Conservation (phyloP, 495 filamentous ascomycete genomes). For the Xylaria venustula region DNA sequence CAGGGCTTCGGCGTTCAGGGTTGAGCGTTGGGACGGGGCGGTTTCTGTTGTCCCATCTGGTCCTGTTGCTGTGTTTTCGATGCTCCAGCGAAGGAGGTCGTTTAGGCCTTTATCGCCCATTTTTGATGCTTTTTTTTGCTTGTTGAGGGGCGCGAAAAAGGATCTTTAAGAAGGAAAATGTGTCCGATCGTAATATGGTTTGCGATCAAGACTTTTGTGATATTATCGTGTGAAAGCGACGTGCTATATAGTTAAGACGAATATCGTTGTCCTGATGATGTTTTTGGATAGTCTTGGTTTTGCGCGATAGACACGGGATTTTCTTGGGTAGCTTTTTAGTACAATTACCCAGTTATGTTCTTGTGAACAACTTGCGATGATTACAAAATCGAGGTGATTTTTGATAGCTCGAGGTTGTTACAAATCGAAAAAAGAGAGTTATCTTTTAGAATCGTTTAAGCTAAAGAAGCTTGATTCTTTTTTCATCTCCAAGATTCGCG, state of each 20-base stretch:
- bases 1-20: conserved; percentile 64
- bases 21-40: conserved; percentile 29
- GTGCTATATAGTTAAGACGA: too few species aligned
- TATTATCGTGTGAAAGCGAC: too few species aligned
- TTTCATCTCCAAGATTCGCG: conserved; percentile 31
- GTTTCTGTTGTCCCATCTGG: conserved; percentile 40
- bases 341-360: too few species aligned
- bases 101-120: conserved; percentile 44
- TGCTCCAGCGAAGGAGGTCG: conserved; percentile 89
- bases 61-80: conserved; percentile 66
- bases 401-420: background rate
- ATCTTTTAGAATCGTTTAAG: background rate
- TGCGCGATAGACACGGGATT: too few species aligned
- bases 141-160: too few species aligned
- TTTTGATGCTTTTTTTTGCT: background rate
- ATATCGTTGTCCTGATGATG: too few species aligned
- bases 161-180: too few species aligned
- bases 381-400: too few species aligned
- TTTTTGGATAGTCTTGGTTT: too few species aligned
- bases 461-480: background rate
- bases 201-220: too few species aligned
- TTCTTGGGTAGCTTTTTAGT: too few species aligned
- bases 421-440: background rate
- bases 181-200: too few species aligned
- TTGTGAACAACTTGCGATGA: background rate